Conservation (phyloP, 2,329 filamentous ascomycete genomes). For the Colletotrichum cuscutae region DNA sequence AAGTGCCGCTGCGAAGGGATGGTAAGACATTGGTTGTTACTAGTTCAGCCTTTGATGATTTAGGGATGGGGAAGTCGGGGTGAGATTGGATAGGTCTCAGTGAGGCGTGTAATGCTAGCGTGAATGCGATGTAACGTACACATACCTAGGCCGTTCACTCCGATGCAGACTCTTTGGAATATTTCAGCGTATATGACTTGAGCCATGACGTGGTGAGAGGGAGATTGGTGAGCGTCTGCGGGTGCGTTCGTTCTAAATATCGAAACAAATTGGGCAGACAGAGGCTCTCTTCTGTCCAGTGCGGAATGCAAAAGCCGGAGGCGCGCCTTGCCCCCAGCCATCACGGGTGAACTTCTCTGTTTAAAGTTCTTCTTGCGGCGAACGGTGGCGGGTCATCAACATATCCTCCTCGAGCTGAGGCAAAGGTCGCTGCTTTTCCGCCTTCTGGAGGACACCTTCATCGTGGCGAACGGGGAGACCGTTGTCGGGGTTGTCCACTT, state of each 20-base stretch:
- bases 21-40: not conserved
- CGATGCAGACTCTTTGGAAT: not conserved
- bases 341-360: not conserved
- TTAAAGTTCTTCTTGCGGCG: not conserved
- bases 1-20: not conserved
- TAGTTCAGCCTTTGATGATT: not conserved
- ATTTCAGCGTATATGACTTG: not conserved
- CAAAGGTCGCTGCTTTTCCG: not conserved
- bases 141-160: not conserved
- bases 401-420: not conserved
- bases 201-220: not conserved
- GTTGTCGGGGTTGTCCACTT: not conserved
- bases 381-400: constrained; percentile 4
- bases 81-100: not conserved
- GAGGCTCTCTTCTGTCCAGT: not conserved
- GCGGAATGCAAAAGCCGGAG: not conserved
- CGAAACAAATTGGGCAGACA: not conserved
- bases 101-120: not conserved
- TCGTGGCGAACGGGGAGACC: not conserved
- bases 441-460: too few relatives aligned
- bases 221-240: not conserved
- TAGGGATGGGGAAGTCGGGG: not conserved
- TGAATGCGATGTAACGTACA: not conserved
- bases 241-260: not conserved
- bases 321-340: not conserved